These are phyloP conservation scores for Yamadazyma insecticola DNA, from an alignment of 805 yeast genomes.

Conservation along the genomic window DNA sequence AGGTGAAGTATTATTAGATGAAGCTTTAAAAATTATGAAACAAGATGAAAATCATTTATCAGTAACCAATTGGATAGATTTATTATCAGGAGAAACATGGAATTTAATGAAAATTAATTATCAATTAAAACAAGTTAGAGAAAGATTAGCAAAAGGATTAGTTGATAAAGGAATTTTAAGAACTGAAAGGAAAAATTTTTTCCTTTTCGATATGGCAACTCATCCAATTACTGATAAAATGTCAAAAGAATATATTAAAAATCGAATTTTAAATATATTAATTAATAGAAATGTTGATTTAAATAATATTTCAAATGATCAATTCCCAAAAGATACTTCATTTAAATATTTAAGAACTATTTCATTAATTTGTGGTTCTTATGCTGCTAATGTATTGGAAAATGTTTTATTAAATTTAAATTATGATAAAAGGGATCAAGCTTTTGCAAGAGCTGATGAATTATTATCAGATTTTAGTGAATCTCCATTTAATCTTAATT, in stretches of 20 bases:
- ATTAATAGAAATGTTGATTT: constrained; percentile 64
- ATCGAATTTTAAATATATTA: constrained; percentile 65
- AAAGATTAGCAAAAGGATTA: constrained; percentile 90
- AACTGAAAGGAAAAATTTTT: constrained; percentile 92
- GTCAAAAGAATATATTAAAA: constrained; percentile 76
- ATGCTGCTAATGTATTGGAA: constrained; percentile 95
- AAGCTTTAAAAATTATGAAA: constrained; percentile 86
- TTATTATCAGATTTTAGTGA: constrained; percentile 75
- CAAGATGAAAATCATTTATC: constrained; percentile 72
- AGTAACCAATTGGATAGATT: constrained; percentile 89
- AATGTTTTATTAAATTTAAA: constrained; percentile 73
- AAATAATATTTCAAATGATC: constrained; percentile 39
- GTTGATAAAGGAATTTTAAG: constrained; percentile 96
- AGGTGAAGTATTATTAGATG: constrained; percentile 93
- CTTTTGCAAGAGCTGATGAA: constrained; percentile 93
- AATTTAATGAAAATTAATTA: constrained; percentile 89
- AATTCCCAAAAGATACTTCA: constrained; percentile 64
- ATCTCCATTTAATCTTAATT: constrained; percentile 64
- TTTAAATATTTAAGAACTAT: constrained; percentile 73
- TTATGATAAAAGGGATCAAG: constrained; percentile 87
- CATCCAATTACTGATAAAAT: constrained; percentile 89
- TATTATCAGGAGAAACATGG: constrained; percentile 96
- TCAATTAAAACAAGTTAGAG: constrained; percentile 96
- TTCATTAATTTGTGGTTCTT: constrained; percentile 80
- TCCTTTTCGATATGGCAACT: constrained; percentile 96